These are phyloP conservation scores for Amaranthus palmeri DNA, from an alignment of 148 eudicot species.

Conservation along the genomic window DNA sequence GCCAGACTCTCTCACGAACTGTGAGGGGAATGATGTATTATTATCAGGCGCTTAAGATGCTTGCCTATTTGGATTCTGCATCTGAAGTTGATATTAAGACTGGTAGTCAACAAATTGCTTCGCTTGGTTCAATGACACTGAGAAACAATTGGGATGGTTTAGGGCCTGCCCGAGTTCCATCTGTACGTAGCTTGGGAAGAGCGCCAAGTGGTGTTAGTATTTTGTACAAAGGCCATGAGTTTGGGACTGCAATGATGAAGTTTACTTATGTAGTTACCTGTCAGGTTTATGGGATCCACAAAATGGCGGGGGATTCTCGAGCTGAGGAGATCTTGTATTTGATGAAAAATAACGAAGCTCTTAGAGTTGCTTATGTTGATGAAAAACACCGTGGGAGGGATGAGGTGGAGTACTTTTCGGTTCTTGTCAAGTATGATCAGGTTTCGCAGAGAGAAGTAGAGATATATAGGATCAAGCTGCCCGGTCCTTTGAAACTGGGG, in stretches of 20 bases:
- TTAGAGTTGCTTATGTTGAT: constrained; percentile 93
- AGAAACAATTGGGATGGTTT: constrained; percentile 33
- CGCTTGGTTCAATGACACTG: constrained; percentile 40
- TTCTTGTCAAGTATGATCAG: constrained; percentile 88
- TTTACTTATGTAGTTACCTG: constrained; percentile 86
- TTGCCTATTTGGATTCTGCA: constrained; percentile 82
- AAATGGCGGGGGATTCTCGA: constrained; percentile 56
- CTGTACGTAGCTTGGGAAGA: constrained; percentile 41
- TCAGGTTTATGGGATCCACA: constrained; percentile 81
- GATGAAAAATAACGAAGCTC: constrained; percentile 91
- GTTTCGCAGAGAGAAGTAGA: constrained; percentile 66
- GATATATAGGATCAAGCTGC: constrained; percentile 73
- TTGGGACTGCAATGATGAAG: constrained; percentile 77
- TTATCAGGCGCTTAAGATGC: constrained; percentile 87
- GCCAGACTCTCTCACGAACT: constrained; percentile 93
- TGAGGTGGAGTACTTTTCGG: constrained; percentile 67
- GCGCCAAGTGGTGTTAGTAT: constrained; percentile 56
- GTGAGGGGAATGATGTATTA: constrained; percentile 98
- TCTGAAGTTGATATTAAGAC: constrained; percentile 72
- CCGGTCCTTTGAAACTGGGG: constrained; percentile 85
- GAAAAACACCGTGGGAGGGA: constrained; percentile 57
- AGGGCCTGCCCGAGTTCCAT: constrained; percentile 23
- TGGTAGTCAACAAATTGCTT: constrained; percentile 50
- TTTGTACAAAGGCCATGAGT: constrained; percentile 64
- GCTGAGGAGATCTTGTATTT: constrained; percentile 76